Percentiles rank a stretch among this genome's conserved stretches.
Conservation (phyloP, 2,329 filamentous ascomycete genomes). For the Alternaria triticina region DNA sequence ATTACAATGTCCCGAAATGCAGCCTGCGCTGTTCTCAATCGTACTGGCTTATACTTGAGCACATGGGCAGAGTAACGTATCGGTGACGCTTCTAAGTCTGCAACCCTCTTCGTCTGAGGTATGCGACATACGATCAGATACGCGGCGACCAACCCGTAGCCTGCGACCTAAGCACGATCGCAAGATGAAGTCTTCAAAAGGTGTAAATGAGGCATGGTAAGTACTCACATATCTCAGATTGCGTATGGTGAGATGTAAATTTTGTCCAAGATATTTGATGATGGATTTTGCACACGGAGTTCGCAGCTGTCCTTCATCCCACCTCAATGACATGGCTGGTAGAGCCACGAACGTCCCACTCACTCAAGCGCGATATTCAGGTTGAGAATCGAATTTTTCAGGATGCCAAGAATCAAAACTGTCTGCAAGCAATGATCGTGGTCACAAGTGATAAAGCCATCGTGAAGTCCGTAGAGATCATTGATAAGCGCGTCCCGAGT, state of each 20-base stretch:
- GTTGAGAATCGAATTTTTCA: neutral
- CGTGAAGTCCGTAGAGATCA: neutral
- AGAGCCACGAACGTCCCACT: neutral
- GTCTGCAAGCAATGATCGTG: neutral
- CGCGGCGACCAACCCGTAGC: neutral
- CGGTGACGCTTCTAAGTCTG: constrained; percentile 2
- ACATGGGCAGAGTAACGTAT: neutral
- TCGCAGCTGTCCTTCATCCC: neutral
- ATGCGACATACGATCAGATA: neutral
- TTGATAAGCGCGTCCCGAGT: neutral
- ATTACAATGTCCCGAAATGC: neutral
- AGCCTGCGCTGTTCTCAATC: neutral
- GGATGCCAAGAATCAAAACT: neutral
- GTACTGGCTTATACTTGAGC: neutral
- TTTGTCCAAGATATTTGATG: neutral
- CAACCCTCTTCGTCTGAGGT: neutral
- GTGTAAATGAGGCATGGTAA: neutral
- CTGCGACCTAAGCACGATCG: neutral
- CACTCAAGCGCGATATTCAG: neutral
- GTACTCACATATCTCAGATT: neutral
- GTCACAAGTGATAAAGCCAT: neutral
- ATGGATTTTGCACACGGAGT: neutral
- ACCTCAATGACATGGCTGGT: neutral
- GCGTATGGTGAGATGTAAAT: neutral
- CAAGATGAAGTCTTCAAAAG: neutral